Evolutionary conservation across 805 yeast genomes (phyloP).

Genomic region (Myxozyma kluyveri): DNA sequence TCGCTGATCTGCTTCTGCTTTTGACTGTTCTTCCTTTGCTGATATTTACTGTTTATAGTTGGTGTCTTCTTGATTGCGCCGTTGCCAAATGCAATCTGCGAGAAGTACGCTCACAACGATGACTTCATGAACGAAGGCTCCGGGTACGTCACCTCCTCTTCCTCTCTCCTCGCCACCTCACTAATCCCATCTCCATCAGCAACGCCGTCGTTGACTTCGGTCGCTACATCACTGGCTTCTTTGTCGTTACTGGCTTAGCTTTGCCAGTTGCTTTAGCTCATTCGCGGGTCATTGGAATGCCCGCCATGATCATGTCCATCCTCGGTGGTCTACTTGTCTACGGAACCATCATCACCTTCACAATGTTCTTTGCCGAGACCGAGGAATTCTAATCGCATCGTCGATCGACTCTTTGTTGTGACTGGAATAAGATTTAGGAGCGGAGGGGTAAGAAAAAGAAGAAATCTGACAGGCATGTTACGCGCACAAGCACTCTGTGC

Average conservation of each 20-base stretch:
- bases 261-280: conserved; percentile 78
- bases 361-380: conserved; percentile 61
- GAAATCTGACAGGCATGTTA: no score
- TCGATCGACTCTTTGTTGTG: neutral
- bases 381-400: conserved; percentile 40
- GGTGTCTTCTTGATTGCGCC: conserved; percentile 69
- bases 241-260: conserved; percentile 70
- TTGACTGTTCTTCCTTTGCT: neutral
- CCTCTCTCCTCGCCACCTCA: neutral
- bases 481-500: no score
- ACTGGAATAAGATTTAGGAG: no score
- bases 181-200: conserved; percentile 10
- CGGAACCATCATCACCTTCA: conserved; percentile 77
- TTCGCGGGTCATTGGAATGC: conserved; percentile 61
- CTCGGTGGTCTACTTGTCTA: conserved; percentile 82
- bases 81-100: conserved; percentile 62
- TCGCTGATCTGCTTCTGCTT: neutral
- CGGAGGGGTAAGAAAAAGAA: no score
- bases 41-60: conserved; percentile 35
- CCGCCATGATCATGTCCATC: conserved; percentile 74
- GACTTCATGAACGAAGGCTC: conserved; percentile 63
- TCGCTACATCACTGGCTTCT: conserved; percentile 70
- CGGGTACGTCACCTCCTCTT: conserved; percentile 35
- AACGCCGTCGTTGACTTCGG: conserved; percentile 69
- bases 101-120: conserved; percentile 46